These are phyloP conservation scores for Cutaneotrichosporon cavernicola DNA, from an alignment of 1,284 basidiomycete genomes.

Conservation along the genomic window DNA sequence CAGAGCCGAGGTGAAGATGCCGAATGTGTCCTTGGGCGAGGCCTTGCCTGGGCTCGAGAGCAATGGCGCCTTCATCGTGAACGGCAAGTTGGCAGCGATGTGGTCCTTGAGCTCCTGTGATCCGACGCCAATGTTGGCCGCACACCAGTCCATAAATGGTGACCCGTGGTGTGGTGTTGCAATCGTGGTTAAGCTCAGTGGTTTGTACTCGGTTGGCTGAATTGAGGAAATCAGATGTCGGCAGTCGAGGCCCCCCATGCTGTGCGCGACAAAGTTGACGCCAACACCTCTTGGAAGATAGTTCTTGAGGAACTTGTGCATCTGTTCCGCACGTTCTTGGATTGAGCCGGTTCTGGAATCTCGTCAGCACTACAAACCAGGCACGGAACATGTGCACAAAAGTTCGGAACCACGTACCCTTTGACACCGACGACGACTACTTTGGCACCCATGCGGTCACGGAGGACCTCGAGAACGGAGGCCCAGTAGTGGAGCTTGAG, in stretches of 20 bases:
- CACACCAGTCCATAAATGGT: slow-evolving; percentile 99
- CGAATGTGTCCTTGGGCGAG: slow-evolving; percentile 27
- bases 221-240: slow-evolving; percentile 85
- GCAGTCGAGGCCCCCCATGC: slow-evolving; percentile 92
- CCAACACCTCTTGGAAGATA: slow-evolving; percentile 64
- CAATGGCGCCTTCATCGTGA: slow-evolving; percentile 57
- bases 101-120: slow-evolving; percentile 44
- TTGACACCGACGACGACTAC: slow-evolving; percentile 96
- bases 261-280: slow-evolving; percentile 93
- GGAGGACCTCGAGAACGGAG: slow-evolving; percentile 77
- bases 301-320: slow-evolving; percentile 71
- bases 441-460: slow-evolving; percentile 80
- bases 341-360: slow-evolving; percentile 83
- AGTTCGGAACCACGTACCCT: slow-evolving; percentile 60
- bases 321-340: slow-evolving; percentile 71
- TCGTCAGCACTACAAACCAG: slow-evolving; percentile 7
- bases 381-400: slow-evolving; percentile 9
- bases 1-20: slow-evolving; percentile 54
- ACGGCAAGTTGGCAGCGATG: slow-evolving; percentile 45
- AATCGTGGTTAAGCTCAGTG: slow-evolving; percentile 83
- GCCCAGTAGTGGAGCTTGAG: slow-evolving; percentile 90
- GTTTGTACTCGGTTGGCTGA: slow-evolving; percentile 76
- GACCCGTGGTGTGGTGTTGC: slow-evolving; percentile 93
- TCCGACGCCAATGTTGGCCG: slow-evolving; percentile 85
- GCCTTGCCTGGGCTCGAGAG: slow-evolving; percentile 31